Evolutionary conservation across 2,329 filamentous ascomycete species (phyloP).

Genomic region (Monilinia fructigena): DNA sequence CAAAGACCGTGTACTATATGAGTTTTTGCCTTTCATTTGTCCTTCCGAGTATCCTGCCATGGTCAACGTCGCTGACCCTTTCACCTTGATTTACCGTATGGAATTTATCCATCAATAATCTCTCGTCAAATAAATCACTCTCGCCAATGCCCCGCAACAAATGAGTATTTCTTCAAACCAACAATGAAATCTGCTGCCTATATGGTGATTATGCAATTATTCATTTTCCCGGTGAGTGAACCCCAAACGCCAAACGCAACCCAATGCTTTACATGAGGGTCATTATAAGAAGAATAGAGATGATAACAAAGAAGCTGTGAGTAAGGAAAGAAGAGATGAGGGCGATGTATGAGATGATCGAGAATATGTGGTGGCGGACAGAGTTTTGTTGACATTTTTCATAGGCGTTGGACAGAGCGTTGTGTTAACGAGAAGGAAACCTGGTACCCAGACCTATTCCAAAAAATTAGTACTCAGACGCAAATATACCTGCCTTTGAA

Average conservation of each 20-base stretch:
- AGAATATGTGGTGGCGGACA: background rate
- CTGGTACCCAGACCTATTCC: conserved; percentile 20
- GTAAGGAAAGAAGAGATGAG: background rate
- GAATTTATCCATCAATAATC: background rate
- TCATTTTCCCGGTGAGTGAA: background rate
- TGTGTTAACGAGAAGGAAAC: conserved; percentile 19
- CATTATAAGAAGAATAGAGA: conserved; percentile 3
- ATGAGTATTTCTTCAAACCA: background rate
- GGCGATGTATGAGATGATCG: conserved; percentile 10
- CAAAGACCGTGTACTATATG: background rate
- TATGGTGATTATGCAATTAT: background rate
- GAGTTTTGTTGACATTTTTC: conserved; percentile 25
- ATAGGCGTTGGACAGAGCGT: conserved; percentile 19
- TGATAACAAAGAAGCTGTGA: conserved; percentile 4
- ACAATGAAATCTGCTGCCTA: background rate
- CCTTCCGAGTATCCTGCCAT: background rate
- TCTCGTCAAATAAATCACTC: background rate
- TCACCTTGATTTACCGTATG: background rate
- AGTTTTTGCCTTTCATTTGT: background rate
- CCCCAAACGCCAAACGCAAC: conserved; percentile 16
- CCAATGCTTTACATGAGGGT: conserved; percentile 12
- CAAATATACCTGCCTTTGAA: background rate
- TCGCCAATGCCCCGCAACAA: background rate
- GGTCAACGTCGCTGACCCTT: background rate
- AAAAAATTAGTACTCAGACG: background rate